Base-by-base conservation (phyloP, 768 basidiomycete species). In the Termitomyces sp. region DNA sequence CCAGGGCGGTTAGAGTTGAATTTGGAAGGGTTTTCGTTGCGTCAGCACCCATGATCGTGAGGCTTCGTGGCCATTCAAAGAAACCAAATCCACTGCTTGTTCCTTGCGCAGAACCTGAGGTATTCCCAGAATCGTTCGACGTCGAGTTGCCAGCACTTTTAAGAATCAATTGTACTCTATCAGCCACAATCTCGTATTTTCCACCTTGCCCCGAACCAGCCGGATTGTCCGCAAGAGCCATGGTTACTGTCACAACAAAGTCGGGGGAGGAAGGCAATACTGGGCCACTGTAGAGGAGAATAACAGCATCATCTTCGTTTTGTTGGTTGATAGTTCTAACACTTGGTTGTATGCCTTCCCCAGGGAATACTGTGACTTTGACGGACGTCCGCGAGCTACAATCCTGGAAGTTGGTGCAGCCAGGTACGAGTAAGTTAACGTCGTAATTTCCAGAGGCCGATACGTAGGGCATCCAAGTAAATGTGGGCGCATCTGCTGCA, bases 401-500 rank as follows among this genome's bases (percentile, higher is more conserved):
- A 64, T 96, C 89, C 59, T 86, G 83, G 64, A 94, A 81, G 55
- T 84, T 72, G 3, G 75, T 73, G 71, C 97, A 99, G 12, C 95
- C 95, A 0, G 97, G 97, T 15, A 96, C 79, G 44, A 91, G 78
- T 42, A 98, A 67, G 70, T 87, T 89, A 60, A 98, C 77, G 42
- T 87, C 82, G 70, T 99, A 99, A 57, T 82, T 73, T 33, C 94
- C 97, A 3, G 89, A 80, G 10, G 91, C 87, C 0, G 91, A 91
- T n/a, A 98, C 87, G 64, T 92, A 94, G 0, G 95, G 95, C 70
- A 83, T 79, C 87, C 92, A 97, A 0, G 90, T 94, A 67, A 96
- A 83, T 37, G 80, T 85, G 14, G 97, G 91, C n/a, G 81, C 82
- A 30, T 79, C 70, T 1, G 80, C 66, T 3, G 85, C 55, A 1